Evolutionary conservation across 768 basidiomycete genomes (phyloP).

Genomic region (Pleurotus sapidus): DNA sequence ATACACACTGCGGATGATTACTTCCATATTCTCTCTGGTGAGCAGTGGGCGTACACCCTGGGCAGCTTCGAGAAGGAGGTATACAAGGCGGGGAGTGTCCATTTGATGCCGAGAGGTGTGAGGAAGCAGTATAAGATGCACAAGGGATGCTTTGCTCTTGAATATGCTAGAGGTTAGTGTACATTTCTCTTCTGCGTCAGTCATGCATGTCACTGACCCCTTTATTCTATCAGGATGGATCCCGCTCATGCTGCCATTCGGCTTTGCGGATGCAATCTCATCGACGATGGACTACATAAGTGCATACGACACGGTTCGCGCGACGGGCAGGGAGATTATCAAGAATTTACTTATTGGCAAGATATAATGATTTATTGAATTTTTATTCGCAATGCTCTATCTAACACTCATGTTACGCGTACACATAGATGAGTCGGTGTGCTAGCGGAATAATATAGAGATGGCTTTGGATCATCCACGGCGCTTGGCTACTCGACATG

Average conservation of each 20-base stretch:
- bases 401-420: not conserved
- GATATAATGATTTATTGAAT: conserved; percentile 46
- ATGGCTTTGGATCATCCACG: too few relatives aligned
- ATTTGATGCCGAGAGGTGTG: conserved; percentile 77
- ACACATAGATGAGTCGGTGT: not conserved
- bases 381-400: not conserved
- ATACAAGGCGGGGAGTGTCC: conserved; percentile 82
- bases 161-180: conserved; percentile 83
- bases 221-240: conserved; percentile 78
- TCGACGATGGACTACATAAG: conserved; percentile 90
- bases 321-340: conserved; percentile 83
- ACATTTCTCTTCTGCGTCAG: not conserved
- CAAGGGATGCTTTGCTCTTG: conserved; percentile 92
- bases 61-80: conserved; percentile 81
- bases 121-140: conserved; percentile 99
- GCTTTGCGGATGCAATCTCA: conserved; percentile 77
- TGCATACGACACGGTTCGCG: conserved; percentile 69
- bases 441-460: too few relatives aligned
- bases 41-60: conserved; percentile 90
- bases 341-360: conserved; percentile 83
- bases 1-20: conserved; percentile 97
- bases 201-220: not conserved
- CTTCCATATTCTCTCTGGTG: conserved; percentile 92
- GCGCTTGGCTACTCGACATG: too few relatives aligned
- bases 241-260: conserved; percentile 94